Evolutionary conservation across 495 filamentous ascomycete species (phyloP).

Genomic region (Lophiotrema nucula): DNA sequence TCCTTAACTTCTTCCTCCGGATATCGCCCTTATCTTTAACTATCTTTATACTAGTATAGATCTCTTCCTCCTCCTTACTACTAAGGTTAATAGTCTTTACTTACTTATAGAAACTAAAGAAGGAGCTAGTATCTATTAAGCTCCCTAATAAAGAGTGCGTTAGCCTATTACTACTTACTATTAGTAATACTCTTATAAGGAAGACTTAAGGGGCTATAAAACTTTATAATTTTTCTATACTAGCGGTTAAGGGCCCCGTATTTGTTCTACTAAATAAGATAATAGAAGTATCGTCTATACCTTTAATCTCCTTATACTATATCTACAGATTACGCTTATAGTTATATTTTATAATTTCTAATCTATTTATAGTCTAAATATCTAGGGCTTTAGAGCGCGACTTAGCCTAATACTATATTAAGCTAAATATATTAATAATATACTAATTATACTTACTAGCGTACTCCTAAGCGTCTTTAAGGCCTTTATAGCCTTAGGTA

Average conservation of each 20-base stretch:
- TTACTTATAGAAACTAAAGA: background rate
- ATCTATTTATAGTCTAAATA: conserved; percentile 53
- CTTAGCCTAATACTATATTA: conserved; percentile 59
- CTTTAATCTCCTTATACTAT: conserved; percentile 48
- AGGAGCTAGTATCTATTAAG: background rate
- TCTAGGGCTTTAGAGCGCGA: conserved; percentile 54
- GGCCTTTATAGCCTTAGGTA: conserved; percentile 35
- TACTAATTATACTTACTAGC: conserved; percentile 47
- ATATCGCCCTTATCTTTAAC: background rate
- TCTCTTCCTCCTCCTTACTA: conserved; percentile 15
- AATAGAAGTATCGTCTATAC: conserved; percentile 42
- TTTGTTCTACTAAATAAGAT: background rate
- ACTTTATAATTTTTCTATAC: background rate
- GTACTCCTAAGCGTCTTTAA: conserved; percentile 46
- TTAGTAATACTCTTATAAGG: background rate
- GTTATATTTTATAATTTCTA: conserved; percentile 48
- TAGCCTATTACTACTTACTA: background rate
- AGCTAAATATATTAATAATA: conserved; percentile 42
- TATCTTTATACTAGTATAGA: background rate
- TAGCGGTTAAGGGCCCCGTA: no score
- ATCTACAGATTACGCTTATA: conserved; percentile 45
- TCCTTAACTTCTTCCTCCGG: background rate
- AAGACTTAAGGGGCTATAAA: conserved; percentile 7
- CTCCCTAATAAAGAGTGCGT: background rate
- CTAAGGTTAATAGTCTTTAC: conserved; percentile 2